These are phyloP conservation scores for Cotoneaster glaucophyllus DNA, from an alignment of 306 rosid species.

Conservation along the genomic window DNA sequence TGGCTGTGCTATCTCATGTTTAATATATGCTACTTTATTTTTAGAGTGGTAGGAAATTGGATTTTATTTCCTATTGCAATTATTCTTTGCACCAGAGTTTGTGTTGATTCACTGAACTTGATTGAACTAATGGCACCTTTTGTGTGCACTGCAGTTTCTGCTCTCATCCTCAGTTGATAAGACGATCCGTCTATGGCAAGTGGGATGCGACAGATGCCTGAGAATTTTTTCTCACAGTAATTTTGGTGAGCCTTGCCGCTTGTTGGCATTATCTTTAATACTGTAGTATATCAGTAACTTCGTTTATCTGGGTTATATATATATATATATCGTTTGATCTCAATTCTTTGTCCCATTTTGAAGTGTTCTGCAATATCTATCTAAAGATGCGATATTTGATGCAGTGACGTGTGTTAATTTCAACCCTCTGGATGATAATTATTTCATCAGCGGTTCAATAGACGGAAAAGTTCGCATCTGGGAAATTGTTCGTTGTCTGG, in stretches of 20 bases:
- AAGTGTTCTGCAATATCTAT: slow-evolving; percentile 6
- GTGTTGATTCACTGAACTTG: background rate
- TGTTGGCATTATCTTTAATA: background rate
- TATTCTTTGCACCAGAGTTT: background rate
- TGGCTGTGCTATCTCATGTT: background rate
- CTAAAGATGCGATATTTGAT: slow-evolving; percentile 22
- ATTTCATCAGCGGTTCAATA: slow-evolving; percentile 85
- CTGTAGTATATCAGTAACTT: too few relatives aligned
- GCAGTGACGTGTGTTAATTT: slow-evolving; percentile 85
- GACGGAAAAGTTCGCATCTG: slow-evolving; percentile 97
- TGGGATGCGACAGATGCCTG: slow-evolving; percentile 55
- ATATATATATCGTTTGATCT: background rate
- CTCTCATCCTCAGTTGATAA: slow-evolving; percentile 80
- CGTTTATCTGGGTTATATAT: too few relatives aligned
- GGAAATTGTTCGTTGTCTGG: slow-evolving; percentile 69
- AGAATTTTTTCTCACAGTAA: slow-evolving; percentile 65
- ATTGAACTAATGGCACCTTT: slow-evolving; percentile 9
- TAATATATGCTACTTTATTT: background rate
- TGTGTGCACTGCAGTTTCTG: slow-evolving; percentile 48
- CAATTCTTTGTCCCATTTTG: background rate
- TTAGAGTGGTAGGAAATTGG: background rate
- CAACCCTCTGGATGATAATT: slow-evolving; percentile 65
- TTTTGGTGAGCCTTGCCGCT: slow-evolving; percentile 50
- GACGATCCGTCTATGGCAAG: slow-evolving; percentile 85
- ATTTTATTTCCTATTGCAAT: background rate